Evolutionary conservation across 2,329 filamentous ascomycete genomes (phyloP), one percentile per base, ranked within the genome.

Genomic region (Exophiala oligosperma): DNA sequence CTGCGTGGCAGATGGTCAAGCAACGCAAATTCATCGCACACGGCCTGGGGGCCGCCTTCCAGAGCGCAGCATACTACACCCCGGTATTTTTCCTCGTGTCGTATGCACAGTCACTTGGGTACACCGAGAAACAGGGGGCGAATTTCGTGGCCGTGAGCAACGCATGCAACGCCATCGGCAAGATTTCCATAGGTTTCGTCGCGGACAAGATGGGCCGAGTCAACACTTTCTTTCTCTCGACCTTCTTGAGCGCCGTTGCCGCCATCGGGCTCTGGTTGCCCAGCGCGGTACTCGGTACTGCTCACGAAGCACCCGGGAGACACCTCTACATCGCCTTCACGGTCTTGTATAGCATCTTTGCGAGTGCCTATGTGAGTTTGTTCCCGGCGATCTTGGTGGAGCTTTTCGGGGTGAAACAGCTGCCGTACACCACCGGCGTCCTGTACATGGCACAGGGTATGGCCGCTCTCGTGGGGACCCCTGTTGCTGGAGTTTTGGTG

Each of bases 111-210:
- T 70, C 71, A 0, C 57, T 74, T 26, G 73, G 73, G 8, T 76
- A 74, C 11, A 69, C 67, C 23, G 65, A 66, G 11, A 64, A 67
- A 1, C 67, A 68, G 2, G 72, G 70, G 0, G 71, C 73, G 0
- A 75, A 71, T 21, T 70, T 76, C 29, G 73, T 74, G 28, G 69
- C 73, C 4, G 61, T 74, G 1, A 73, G 69, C 26, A 76, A 76
- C 44, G 72, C 72, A 0, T 68, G 70, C 12, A 75, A 74, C 56
- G 72, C 71, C 2, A 56, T 71, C 6, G 72, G 71, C 1, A 73
- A 72, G 55, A 68, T 76, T 4, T 61, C 67, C 2, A 70, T 75
- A 49, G 73, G 74, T 1, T 66, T 69, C 43, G 53, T 68, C 1
- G 72, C 73, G 2, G 75, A 77, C 56, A 66, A 69, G 2, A 60